Base-by-base conservation (phyloP, 345 rosid species). In the Brassica juncea region DNA sequence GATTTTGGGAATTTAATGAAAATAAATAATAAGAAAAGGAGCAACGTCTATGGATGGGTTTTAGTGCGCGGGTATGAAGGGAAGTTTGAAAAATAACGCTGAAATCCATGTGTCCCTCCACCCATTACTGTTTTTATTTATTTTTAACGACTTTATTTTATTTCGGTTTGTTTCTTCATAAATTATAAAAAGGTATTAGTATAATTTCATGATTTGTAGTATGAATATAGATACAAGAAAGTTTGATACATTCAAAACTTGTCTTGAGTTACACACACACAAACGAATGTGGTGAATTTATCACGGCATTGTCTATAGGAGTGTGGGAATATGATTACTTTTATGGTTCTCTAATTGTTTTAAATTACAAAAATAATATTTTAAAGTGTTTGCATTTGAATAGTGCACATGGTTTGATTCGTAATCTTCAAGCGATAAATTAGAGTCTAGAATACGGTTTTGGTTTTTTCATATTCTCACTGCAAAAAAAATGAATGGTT, bases 61-160 rank as follows among this genome's bases (percentile, higher is more conserved):
- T 4, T 52, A 79, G 89, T 83, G 92, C 89, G 90, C 93, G 96
- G 92, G 88, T 81, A 77, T 86, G 92, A 83, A 70, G 80, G 75
- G 4, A 34, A 72, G 88, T 86, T 88, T 85, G 88, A 85, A 86
- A 84, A 82, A 30, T 28, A 87, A 84, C 85, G 84, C 89, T 88
- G 87, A 88, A 88, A 66, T 85, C 80, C 87, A 88, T 85, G 90
- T 67, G 61, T 69, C 83, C 52, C 32, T 44, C 55, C 55, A 47
- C 57, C 70, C 76, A 57, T 70, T 75, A n/a, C 64, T 80, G 76
- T 11, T 62, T 1, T 32, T 19, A 4, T 28, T 8, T 62, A 1
- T 68, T 30, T 57, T 0, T 34, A 0, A 15, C 32, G 32, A 31
- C 16, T 47, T 47, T 47, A 12, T 44, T 44, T 12, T 47, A 12